Evolutionary conservation across 1,284 basidiomycete genomes (phyloP), one percentile per base, ranked within the genome.

Genomic region (Boletellus sp.): DNA sequence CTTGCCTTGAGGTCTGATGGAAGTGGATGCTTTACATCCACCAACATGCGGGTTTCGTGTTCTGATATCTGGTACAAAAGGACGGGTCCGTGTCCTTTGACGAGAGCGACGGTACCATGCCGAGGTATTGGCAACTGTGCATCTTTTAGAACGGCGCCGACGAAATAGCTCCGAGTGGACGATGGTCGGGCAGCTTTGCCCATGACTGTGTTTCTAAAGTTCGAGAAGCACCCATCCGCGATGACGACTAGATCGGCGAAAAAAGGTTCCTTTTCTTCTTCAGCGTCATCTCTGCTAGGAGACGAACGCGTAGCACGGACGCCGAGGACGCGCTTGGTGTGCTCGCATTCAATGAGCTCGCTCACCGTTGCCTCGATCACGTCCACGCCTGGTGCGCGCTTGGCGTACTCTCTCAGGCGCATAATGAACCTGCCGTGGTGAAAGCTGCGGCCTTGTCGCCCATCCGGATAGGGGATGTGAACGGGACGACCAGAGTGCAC

Each of bases 381-480:
- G 35, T 89, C 83, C 8, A 93, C 86, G 15, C 83, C 79, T 10
- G 67, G 67, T 12, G 84, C 83, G 30, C 68, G 64, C 50, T 71
- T 74, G 36, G 89, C 90, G 53, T 86, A 86, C 40, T 74, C 74
- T 35, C 95, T 78, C 44, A 99, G 72, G 16, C 81, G 78, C 77
- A 89, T 86, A 55, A 99, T 84, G 60, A 99, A 94, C 50, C 83
- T 78, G n/a, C 96, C 96, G 67, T 98, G 95, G 73, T 98, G 95
- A 71, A 98, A 98, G 56, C 85, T 86, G 50, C 93, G 75, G 1
- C 96, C 85, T 60, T 84, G 76, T 52, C 82, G 72, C 16, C 73
- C 71, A n/a, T 76, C 74, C 0, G 94, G 93, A 69, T 98, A 98
- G 1, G 93, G 93, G 56, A 97, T 95, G 53, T 88, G 86, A 24